These are phyloP conservation scores for Aquanectria penicillioides DNA, from an alignment of 2,329 filamentous ascomycete species.

Conservation along the genomic window DNA sequence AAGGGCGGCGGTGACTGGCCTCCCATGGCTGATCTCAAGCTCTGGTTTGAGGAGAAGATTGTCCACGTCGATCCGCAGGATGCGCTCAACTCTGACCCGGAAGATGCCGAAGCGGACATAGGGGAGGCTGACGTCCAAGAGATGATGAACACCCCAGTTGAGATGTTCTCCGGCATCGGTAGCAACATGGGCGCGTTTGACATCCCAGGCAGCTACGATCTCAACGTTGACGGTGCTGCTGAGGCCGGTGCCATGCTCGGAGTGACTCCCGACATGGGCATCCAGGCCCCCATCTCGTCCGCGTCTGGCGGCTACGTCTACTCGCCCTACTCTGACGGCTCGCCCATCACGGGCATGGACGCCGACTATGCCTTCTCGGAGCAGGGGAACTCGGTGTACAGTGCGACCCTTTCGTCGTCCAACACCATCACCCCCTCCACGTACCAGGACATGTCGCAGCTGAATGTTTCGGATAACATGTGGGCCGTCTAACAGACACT, in stretches of 20 bases:
- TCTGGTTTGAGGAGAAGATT: constrained; percentile 67
- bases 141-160: constrained; percentile 26
- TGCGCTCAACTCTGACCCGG: constrained; percentile 45
- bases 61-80: constrained; percentile 55
- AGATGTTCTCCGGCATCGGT: constrained; percentile 39
- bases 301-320: constrained; percentile 36
- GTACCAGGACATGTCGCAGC: constrained; percentile 39
- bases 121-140: constrained; percentile 33
- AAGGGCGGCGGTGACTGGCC: constrained; percentile 47
- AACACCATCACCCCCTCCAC: constrained; percentile 42
- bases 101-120: constrained; percentile 44
- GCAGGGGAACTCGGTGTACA: constrained; percentile 37
- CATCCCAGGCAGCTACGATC: constrained; percentile 35
- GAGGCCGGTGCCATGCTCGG: constrained; percentile 32
- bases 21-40: constrained; percentile 48
- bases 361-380: constrained; percentile 41
- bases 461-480: constrained; percentile 34
- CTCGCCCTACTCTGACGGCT: constrained; percentile 35
- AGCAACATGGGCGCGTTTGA: constrained; percentile 35
- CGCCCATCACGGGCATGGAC: constrained; percentile 33
- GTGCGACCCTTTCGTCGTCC: constrained; percentile 40
- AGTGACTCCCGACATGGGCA: constrained; percentile 30
- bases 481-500: constrained; percentile 29
- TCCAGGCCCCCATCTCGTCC: constrained; percentile 39
- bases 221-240: constrained; percentile 31